Base-by-base conservation (phyloP, 352 stramenopile species). In the Phytophthora hybrid region DNA sequence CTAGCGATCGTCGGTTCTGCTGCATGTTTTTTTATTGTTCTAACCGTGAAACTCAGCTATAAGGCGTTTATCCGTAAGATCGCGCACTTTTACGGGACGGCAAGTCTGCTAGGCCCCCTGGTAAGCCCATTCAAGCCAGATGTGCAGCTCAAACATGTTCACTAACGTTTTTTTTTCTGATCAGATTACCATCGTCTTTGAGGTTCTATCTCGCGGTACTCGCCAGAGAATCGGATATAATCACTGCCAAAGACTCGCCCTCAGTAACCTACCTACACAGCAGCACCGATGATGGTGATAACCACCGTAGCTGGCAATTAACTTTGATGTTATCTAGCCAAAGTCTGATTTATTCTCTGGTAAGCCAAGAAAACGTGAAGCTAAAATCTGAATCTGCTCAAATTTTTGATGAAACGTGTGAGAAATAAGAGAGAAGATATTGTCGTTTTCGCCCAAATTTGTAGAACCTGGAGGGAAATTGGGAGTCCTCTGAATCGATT, bases 301-400 rank as follows among this genome's bases (percentile, higher is more conserved):
- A 31, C 29, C 29, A 31, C 29, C 4, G 29, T 31, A 31, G 29
- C 29, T 31, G 29, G 34, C 6, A 4, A 11, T 51, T 21, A 51
- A 21, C 14, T 51, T 51, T 11, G 18, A 31, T 31, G 29, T 31
- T 31, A 31, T 51, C 44, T 9, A 23, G 7, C 8, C 16, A 16
- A 51, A 11, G 16, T 51, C 13, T 21, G 18, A n/a, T n/a, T 19
- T 51, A 51, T 51, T 21, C 16, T n/a, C 16, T 31, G 19, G 49
- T 8, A 16, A 55, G 49, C 49, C 49, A 55, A 31, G 49, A 55
- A 55, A 55, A 55, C n/a, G 4, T 32, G 18, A 55, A 55, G 7
- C 49, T 55, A 31, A 55, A 55, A 7, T 55, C 49, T 8, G 49
- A 19, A 55, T 19, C 49, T 55, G 49, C 10, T 55, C n/a, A 53